Evolutionary conservation across 306 rosid genomes (phyloP), one percentile per base, ranked within the genome.

Genomic region (Echinosophora koreensis): DNA sequence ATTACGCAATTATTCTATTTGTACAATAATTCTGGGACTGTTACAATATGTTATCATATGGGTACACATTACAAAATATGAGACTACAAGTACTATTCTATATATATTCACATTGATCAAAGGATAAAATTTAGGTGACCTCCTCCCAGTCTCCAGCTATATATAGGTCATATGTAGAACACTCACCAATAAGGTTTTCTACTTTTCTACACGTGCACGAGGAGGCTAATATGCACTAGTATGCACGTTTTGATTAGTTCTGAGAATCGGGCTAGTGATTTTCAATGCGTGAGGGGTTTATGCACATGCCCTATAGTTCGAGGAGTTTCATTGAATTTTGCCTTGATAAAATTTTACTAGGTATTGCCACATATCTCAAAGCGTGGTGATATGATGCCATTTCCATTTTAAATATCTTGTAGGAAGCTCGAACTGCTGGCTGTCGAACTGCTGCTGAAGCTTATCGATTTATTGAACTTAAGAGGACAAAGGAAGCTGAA

Each of bases 381-480:
- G 76, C 63, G 50, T 67, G 46, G 30, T 38, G 41, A 16, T 49
- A 69, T 16, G 41, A 42, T 41, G 61, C 49, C 69, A 52, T 41
- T 87, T 60, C 66, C 67, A 10, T 75, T 44, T 81, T 8, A 42
- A 34, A 55, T 61, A 22, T 76, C 62, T 32, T 76, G 76, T 80
- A 91, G 98, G 94, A 87, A 74, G 96, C 97, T 73, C 91, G 89
- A 83, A 81, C 86, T 71, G 91, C 93, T 49, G 97, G 97, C 10
- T 93, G 94, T 85, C 86, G 58, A 79, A 90, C 91, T 44, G 87
- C 87, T 52, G 86, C 80, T 0, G 92, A 91, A 63, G 93, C 90
- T 57, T 66, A 82, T 65, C 85, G 18, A 72, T 91, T 87, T 73
- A 68, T 87, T 67, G 88, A 83, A 76, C 82, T 83, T 75, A 89